Evolutionary conservation across 306 rosid species (phyloP), one percentile per base, ranked within the genome.

Genomic region (Cicer chorassanicum): DNA sequence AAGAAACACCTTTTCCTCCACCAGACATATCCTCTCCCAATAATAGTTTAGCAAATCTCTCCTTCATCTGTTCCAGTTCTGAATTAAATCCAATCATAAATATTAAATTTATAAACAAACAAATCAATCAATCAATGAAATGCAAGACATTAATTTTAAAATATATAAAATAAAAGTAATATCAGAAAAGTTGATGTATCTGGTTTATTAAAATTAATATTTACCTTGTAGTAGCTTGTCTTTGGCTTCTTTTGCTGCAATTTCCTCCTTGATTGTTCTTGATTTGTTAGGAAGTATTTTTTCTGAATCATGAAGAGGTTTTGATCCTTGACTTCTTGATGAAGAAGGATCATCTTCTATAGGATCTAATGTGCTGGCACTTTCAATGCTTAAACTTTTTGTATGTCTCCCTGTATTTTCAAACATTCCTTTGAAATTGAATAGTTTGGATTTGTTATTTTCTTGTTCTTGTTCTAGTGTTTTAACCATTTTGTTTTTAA

Each of bases 21-120:
- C 99, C 99, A 2, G 99, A 95, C 99, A 95, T 95, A 68, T 95
- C 99, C 72, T 95, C 99, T 10, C 99, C 99, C 81, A 95, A 80
- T 53, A 95, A 89, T 67, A 95, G 78, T 72, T 95, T 95, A 62
- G 99, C 81, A 76, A 92, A 95, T 86, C 91, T 87, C 90, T 95
- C 99, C 85, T 86, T 92, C 97, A 95, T 89, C 82, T 89, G 92
- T 68, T 90, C 99, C 81, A 89, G 87, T 62, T 95, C 98, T 95
- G 92, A 56, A 83, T 80, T 80, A 81, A 78, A 79, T 24, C 87
- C 78, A 73, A 65, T 60, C 72, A 64, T 18, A 69, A 57, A 48
- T 60, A 40, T 59, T 11, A 55, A 57, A 36, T 16, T 76, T 43
- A 16, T 75, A 39, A 24, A 36, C 38, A 48, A 43, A 42, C 39